Evolutionary conservation across 306 rosid genomes (phyloP), one percentile per base, ranked within the genome.

Genomic region (Glycine tomentella): DNA sequence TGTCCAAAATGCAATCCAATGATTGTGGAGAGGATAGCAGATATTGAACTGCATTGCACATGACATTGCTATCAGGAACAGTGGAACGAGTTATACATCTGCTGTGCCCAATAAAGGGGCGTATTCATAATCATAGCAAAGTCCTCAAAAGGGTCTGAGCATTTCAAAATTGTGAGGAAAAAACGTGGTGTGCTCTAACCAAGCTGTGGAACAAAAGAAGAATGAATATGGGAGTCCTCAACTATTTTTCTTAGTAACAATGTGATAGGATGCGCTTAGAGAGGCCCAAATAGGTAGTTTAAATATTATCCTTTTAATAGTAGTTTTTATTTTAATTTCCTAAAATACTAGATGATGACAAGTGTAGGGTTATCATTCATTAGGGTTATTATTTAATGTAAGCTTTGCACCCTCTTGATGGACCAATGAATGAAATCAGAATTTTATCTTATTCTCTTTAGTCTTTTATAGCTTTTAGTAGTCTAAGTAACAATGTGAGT

Each of bases 1-100:
- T 90, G 96, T 33, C 98, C 98, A 56, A 87, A 93, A 89, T 95
- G 99, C 87, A 93, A 87, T 51, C 99, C 96, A 11, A 91, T 89
- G 77, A 95, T 55, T 2, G 97, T 79, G 73, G 99, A 93, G 46
- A 95, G 94, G 78, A 95, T 88, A 49, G 99, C 91, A 81, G 97
- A 93, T 74, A 90, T 51, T 53, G 97, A 95, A 89, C 97, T 95
- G 92, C 92, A 91, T 65, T 57, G 65, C 74, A 83, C 80, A 75
- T 11, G 62, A 73, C 31, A 71, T 67, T 53, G 71, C 7, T 65
- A 48, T n/a, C 53, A 73, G 53, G 49, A 70, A 75, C 46, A 34
- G 64, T 6, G 6, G 36, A 61, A 74, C 76, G 74, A 72, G 61
- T 57, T 48, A 16, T 42, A 62, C 55, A 83, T 72, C 40, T 36